Evolutionary conservation across 176 grass and related monocot genomes (phyloP).

Genomic region (Eleusine coracana): DNA sequence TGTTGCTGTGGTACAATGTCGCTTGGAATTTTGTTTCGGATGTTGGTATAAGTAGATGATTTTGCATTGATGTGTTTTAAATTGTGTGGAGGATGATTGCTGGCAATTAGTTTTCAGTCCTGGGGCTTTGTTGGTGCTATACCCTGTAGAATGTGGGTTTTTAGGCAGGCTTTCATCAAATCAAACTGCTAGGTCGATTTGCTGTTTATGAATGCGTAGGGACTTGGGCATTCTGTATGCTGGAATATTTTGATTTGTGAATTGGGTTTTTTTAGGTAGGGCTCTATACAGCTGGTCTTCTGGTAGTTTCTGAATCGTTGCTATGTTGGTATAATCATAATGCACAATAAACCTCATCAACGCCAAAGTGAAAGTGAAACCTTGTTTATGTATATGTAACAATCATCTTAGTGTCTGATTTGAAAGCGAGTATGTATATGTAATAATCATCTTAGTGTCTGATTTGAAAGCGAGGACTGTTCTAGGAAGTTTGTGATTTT

Average conservation of each 20-base stretch:
- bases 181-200: neutral
- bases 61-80: neutral
- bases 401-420: neutral
- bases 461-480: neutral
- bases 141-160: neutral
- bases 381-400: neutral
- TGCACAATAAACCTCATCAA: neutral
- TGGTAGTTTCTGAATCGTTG: constrained; percentile 2
- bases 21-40: neutral
- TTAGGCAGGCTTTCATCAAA: neutral
- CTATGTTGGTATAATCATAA: neutral
- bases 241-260: neutral
- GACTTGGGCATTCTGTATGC: neutral
- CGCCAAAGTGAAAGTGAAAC: neutral
- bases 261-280: neutral
- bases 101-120: neutral
- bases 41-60: neutral
- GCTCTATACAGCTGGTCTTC: neutral
- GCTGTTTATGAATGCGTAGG: neutral
- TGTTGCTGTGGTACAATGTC: neutral
- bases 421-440: neutral
- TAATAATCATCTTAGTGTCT: neutral
- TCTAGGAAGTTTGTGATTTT: neutral
- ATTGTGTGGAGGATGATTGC: neutral
- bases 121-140: neutral